phyloP scores from a whole-genome alignment of 1,284 basidiomycete genomes.

The Melampsora occidentalis region DNA sequence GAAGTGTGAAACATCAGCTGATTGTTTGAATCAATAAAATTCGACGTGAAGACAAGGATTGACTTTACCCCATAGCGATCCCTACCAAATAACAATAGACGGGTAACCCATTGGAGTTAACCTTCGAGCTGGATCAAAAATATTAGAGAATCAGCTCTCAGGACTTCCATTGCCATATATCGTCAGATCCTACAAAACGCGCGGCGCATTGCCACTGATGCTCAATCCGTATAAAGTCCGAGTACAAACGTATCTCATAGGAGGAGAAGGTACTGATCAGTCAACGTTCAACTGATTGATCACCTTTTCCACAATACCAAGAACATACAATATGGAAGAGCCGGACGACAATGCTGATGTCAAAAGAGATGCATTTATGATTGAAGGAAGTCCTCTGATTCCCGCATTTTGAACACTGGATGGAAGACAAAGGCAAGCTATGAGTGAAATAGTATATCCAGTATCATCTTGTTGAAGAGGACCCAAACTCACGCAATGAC shows the following conservation, averaged over 20 bases:
- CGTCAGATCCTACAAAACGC: conserved; percentile 28
- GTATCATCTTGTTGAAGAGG: neutral
- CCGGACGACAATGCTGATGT: conserved; percentile 40
- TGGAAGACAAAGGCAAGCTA: neutral
- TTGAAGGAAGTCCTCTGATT: conserved; percentile 42
- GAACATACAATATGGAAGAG: conserved; percentile 41
- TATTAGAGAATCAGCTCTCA: neutral
- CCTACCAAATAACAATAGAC: conserved; percentile 5
- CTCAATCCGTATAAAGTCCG: conserved; percentile 42
- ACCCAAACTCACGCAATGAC: conserved; percentile 60
- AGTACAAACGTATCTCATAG: conserved; percentile 37
- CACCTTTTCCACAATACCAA: neutral
- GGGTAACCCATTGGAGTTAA: neutral
- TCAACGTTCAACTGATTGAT: neutral
- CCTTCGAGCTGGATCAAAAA: neutral
- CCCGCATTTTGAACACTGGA: conserved; percentile 41
- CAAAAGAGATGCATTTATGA: conserved; percentile 30
- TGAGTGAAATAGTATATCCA: neutral
- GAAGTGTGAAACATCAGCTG: no score
- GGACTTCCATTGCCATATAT: neutral
- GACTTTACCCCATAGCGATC: neutral
- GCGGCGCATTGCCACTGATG: conserved; percentile 39
- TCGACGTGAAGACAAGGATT: neutral
- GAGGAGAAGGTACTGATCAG: neutral
- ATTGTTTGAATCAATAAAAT: neutral